Evolutionary conservation across 768 basidiomycete genomes (phyloP), one percentile per base, ranked within the genome.

Genomic region (Ephemerocybe angulata): DNA sequence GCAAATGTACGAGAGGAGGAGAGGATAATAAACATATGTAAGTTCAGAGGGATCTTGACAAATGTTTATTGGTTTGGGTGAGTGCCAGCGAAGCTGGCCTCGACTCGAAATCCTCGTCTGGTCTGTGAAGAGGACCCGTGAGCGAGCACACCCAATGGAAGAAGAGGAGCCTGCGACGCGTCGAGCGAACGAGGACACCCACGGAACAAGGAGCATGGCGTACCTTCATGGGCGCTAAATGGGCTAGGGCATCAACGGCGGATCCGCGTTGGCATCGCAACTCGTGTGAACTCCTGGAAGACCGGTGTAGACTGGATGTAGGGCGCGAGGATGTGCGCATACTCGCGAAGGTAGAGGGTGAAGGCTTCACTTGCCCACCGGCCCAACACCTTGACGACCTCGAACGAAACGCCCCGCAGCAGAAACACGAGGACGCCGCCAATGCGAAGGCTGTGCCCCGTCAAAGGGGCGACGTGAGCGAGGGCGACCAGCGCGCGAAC

Each of bases 361-460:
- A 59, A 62, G 11, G 54, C 59, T n/a, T 58, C 47, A 15, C 53
- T 49, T 0, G 37, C 25, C 57, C 72, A 76, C 0, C 64, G 54
- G 0, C 73, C 69, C 21, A 63, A 72, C 0, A 62, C 54, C 35
- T 71, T 71, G 7, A 72, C 62, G 0, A 67, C 67, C 6, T 75
- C 67, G 37, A 76, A 70, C 1, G 71, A 64, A 0, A 69, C 31
- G 1, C 69, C 68, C 3, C 62, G 55, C 5, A 76, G 64, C 1
- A 75, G 65, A 53, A 71, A 73, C 52, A 70, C 67, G 0, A 75
- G 59, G 0, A 70, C 72, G 5, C 64, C 44, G 2, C 65, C 62
- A 58, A 62, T 63, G 46, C 58, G 56, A 37, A 66, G 58, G 5
- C 63, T 55, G 47, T 74, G 71, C 1, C 65, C 65, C 22, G 65